Conservation (phyloP, 2,329 filamentous ascomycete genomes). For the Talaromyces amestolkiae region DNA sequence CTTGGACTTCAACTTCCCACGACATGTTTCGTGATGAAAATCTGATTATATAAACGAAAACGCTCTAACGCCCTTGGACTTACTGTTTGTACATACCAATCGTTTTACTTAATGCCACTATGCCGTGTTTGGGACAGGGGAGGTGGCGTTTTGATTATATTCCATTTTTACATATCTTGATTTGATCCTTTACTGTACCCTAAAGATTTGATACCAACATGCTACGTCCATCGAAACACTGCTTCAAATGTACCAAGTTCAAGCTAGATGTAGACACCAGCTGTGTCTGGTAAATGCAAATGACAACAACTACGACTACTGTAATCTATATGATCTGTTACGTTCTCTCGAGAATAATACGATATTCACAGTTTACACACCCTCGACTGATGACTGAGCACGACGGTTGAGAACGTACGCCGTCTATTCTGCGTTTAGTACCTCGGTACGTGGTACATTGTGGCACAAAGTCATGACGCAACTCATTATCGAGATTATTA, state of each 20-base stretch:
- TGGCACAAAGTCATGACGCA: background rate
- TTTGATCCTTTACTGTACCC: background rate
- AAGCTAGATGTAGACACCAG: background rate
- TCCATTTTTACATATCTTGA: background rate
- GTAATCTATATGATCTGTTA: background rate
- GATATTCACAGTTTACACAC: background rate
- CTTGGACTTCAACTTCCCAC: background rate
- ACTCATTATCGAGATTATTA: background rate
- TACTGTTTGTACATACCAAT: slow-evolving; percentile 1
- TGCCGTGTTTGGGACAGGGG: background rate
- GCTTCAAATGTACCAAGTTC: background rate
- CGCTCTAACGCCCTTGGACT: background rate
- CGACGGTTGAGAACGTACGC: too few species aligned
- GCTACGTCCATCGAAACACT: background rate
- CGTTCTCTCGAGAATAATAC: background rate
- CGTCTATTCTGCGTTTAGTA: background rate
- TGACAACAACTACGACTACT: background rate
- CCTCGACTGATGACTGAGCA: background rate
- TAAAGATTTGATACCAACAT: background rate
- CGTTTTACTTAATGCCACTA: background rate
- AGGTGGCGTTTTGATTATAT: background rate
- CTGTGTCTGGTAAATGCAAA: background rate
- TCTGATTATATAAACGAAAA: background rate
- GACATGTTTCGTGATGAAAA: background rate
- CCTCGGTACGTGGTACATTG: background rate